Evolutionary conservation across 768 basidiomycete genomes (phyloP), one percentile per base, ranked within the genome.

Genomic region (Serendipita sp.): DNA sequence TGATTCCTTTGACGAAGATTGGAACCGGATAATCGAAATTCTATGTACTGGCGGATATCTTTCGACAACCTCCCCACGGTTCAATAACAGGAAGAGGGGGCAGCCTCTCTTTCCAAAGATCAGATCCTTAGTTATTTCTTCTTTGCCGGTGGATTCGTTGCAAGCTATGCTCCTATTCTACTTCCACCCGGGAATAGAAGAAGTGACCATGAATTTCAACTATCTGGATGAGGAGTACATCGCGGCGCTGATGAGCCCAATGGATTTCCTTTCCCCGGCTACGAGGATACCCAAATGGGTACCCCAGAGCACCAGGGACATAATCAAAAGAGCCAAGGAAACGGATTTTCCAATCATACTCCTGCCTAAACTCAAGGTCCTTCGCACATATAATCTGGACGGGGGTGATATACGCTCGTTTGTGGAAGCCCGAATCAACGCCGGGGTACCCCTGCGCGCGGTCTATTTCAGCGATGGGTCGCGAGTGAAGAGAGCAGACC

Each of bases 281-380:
- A 13, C 45, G 45, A 46, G 18, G 45, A 13, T 46, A 13, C 45
- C 45, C 18, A 13, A 18, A 46, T 46, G 45, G 45, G 45, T 46
- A 13, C 18, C 45, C 18, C 45, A 46, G 18, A 13, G 18, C 13
- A 13, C 18, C 45, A 46, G 18, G 45, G 45, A 46, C 45, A 46
- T 18, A 46, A 46, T 13, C 45, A 18, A 46, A 23, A 23, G 23
- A 23, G 23, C 23, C 23, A 23, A 23, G 23, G 23, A 23, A 23
- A 32, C 16, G 32, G 30, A 54, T 11, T 13, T 13, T 1, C 52
- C 13, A 54, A 32, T 15, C 52, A 11, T 54, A 32, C 52, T 54
- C 69, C 79, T 84, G 44, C 85, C 85, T 32, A 75, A 76, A 54
- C 76, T 89, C 7, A 72, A 76, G 66, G 76, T 74, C 13, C 69